These are phyloP conservation scores for Oryza meridionalis DNA, from an alignment of 176 grass and related monocot species.

Conservation along the genomic window DNA sequence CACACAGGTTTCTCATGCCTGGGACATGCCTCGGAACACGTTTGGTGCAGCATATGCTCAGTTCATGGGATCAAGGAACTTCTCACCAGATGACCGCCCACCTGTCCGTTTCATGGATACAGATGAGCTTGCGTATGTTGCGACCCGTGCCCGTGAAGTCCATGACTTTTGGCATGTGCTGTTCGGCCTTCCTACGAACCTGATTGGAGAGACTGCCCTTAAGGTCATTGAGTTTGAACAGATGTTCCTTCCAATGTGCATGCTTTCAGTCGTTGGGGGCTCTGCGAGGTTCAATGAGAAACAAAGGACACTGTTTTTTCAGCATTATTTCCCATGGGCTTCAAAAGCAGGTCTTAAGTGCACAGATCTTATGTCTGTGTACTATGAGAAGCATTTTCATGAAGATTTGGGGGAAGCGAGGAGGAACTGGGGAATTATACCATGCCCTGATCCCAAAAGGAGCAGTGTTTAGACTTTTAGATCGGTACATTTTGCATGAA, in stretches of 20 bases:
- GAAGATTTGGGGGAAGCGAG: slow-evolving; percentile 77
- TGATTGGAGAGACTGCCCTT: slow-evolving; percentile 90
- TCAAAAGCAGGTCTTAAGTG: slow-evolving; percentile 60
- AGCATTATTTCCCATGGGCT: slow-evolving; percentile 87
- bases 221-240: slow-evolving; percentile 98
- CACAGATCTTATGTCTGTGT: slow-evolving; percentile 85
- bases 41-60: slow-evolving; percentile 86
- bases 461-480: slow-evolving; percentile 41
- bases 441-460: slow-evolving; percentile 60
- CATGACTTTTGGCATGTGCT: slow-evolving; percentile 97
- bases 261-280: slow-evolving; percentile 77
- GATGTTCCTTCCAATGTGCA: slow-evolving; percentile 96
- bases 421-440: slow-evolving; percentile 74
- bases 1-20: slow-evolving; percentile 69
- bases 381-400: slow-evolving; percentile 85
- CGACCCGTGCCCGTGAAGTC: slow-evolving; percentile 81
- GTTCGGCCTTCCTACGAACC: slow-evolving; percentile 84
- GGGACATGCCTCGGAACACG: slow-evolving; percentile 86
- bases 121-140: slow-evolving; percentile 78
- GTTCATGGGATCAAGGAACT: slow-evolving; percentile 99
- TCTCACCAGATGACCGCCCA: slow-evolving; percentile 85
- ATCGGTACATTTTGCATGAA: background rate
- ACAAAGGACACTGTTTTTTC: slow-evolving; percentile 72
- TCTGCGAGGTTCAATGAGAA: slow-evolving; percentile 81
- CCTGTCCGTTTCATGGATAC: slow-evolving; percentile 93